Evolutionary conservation across 441 rosid species (phyloP).

Genomic region (Arabidopsis hybrid): DNA sequence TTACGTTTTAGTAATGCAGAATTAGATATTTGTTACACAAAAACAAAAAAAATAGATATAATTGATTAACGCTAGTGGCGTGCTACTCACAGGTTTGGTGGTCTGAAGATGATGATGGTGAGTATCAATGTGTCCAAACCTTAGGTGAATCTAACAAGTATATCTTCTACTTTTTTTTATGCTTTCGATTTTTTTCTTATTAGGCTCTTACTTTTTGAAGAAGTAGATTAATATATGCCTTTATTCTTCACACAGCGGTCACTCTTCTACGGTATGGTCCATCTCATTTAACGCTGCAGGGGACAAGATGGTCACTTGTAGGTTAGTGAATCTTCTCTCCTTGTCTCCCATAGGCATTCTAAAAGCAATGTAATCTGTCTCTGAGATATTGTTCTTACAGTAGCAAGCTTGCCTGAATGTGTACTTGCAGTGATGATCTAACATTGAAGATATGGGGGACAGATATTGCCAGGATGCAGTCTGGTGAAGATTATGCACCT

Average conservation of each 20-base stretch:
- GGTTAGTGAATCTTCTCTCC: conserved; percentile 54
- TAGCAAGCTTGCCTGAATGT: conserved; percentile 36
- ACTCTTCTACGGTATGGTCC: conserved; percentile 92
- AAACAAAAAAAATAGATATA: not conserved
- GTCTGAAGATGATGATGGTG: conserved; percentile 79
- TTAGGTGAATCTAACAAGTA: conserved; percentile 82
- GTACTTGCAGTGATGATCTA: conserved; percentile 87
- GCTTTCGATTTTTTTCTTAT: conserved; percentile 5
- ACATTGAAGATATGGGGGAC: conserved; percentile 87
- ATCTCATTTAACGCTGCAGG: conserved; percentile 81
- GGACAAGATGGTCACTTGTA: conserved; percentile 91
- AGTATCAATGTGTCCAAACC: conserved; percentile 84
- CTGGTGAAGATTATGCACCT: conserved; percentile 74
- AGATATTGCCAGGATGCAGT: conserved; percentile 59
- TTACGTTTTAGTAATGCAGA: conserved; percentile 3
- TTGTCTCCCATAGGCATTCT: not conserved
- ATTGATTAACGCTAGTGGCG: conserved; percentile 20
- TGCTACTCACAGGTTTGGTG: conserved; percentile 80
- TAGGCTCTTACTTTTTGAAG: conserved; percentile 21
- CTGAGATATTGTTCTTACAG: conserved; percentile 19
- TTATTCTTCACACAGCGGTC: conserved; percentile 64
- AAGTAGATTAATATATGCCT: conserved; percentile 15
- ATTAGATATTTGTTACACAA: not conserved
- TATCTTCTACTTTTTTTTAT: conserved; percentile 31
- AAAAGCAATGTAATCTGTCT: conserved; percentile 2